These are phyloP conservation scores for Saccharomyces pastorianus DNA, from an alignment of 1,139 yeast genomes.

Conservation along the genomic window DNA sequence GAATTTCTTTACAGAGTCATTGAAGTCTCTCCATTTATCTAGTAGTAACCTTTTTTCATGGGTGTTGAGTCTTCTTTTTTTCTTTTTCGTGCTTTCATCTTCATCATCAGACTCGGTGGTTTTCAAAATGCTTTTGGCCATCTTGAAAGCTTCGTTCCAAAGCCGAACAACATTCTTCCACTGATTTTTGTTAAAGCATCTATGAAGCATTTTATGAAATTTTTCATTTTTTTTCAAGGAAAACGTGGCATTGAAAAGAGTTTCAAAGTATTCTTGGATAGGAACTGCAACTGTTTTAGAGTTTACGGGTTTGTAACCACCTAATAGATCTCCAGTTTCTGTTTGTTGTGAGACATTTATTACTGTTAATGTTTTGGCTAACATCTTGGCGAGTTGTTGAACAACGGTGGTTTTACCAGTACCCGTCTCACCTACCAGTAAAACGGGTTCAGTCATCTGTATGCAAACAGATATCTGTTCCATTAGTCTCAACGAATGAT, in stretches of 20 bases:
- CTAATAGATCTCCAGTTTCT: conserved; percentile 90
- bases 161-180: conserved; percentile 79
- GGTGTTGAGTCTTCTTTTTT: conserved; percentile 53
- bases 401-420: conserved; percentile 98
- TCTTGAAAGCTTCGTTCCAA: conserved; percentile 77
- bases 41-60: conserved; percentile 44
- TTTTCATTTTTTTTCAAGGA: conserved; percentile 79
- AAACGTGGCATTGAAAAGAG: conserved; percentile 69
- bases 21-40: conserved; percentile 60
- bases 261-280: conserved; percentile 74
- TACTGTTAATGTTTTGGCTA: conserved; percentile 76
- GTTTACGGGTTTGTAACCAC: conserved; percentile 93
- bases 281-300: conserved; percentile 78
- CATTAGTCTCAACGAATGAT: conserved; percentile 76
- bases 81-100: conserved; percentile 36
- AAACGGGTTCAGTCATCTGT: conserved; percentile 74
- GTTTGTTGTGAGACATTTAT: conserved; percentile 97
- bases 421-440: conserved; percentile 97
- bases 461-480: conserved; percentile 84
- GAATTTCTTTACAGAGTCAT: conserved; percentile 49
- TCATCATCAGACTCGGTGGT: conserved; percentile 31
- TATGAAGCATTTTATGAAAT: conserved; percentile 59
- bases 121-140: conserved; percentile 54
- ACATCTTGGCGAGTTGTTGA: conserved; percentile 75
- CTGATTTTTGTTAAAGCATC: conserved; percentile 65